Evolutionary conservation across 2,329 filamentous ascomycete species (phyloP).

Genomic region (Diatrype stigma): DNA sequence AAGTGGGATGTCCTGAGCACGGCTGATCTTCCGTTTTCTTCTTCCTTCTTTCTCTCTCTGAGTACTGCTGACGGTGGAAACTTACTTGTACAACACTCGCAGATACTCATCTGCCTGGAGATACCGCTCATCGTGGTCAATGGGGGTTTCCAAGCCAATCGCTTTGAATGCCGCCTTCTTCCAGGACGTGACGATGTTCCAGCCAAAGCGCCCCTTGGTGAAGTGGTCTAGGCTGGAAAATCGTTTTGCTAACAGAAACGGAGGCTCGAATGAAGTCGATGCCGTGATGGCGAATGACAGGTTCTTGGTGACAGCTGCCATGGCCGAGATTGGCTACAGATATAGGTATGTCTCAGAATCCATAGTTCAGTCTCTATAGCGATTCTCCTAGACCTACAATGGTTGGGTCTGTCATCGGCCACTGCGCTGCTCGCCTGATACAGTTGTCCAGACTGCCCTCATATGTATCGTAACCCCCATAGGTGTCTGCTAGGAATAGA

Average conservation of each 20-base stretch:
- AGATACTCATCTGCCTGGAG: slow-evolving; percentile 59
- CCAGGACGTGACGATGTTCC: slow-evolving; percentile 57
- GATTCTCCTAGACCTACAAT: slow-evolving; percentile 41
- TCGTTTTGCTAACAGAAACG: slow-evolving; percentile 57
- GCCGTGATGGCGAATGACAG: slow-evolving; percentile 60
- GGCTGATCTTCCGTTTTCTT: not conserved
- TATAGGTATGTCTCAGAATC: not conserved
- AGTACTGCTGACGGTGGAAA: slow-evolving; percentile 8
- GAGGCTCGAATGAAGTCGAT: slow-evolving; percentile 59
- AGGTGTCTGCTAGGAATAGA: slow-evolving; percentile 63
- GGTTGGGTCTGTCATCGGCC: slow-evolving; percentile 61
- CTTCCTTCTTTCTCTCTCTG: too few relatives aligned
- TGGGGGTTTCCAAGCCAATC: slow-evolving; percentile 53
- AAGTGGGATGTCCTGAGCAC: too few relatives aligned
- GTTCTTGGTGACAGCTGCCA: slow-evolving; percentile 64
- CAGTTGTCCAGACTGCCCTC: slow-evolving; percentile 56
- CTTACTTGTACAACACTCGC: slow-evolving; percentile 56
- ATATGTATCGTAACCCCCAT: slow-evolving; percentile 61
- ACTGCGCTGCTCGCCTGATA: slow-evolving; percentile 59
- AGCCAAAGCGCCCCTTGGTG: slow-evolving; percentile 56
- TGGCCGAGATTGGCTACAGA: slow-evolving; percentile 54
- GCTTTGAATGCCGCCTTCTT: slow-evolving; percentile 61
- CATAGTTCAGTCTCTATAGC: not conserved
- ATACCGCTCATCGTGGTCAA: slow-evolving; percentile 60
- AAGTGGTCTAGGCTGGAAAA: slow-evolving; percentile 61